Base-by-base conservation (phyloP, 2,329 filamentous ascomycete species). In the Corynespora cassiicola region DNA sequence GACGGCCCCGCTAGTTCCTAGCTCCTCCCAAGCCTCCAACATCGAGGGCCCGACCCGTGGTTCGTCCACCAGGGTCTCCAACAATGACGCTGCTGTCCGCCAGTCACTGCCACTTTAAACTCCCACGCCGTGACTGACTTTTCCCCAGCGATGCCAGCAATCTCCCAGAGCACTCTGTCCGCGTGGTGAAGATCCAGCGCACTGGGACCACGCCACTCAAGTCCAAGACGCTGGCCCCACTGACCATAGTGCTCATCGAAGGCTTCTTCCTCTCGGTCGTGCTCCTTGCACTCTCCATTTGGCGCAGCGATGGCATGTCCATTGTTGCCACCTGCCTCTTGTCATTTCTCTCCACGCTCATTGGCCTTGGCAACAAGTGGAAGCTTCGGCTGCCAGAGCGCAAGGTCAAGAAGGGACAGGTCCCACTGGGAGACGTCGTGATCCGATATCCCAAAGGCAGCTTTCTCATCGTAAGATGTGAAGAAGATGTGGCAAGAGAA, bases 311-410 rank as follows among this genome's bases (percentile, higher is more conserved):
- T 50, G 76, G 75, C 42, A 75, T 78, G 69, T 77, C 75, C 3
- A 54, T 78, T 14, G 42, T 78, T 7, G 73, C 76, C 2, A 75
- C 71, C 2, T 47, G 75, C 20, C 62, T 74, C 1, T 65, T 80
- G 5, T 77, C 75, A 3, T 52, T 73, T 5, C 65, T 80, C 11
- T 75, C 76, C 6, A 75, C 70, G 2, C 56, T 78, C 6, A 73
- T 77, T 21, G 76, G 76, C 6, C 45, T 72, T 18, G 71, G 69
- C 32, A 78, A 77, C 48, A 76, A 76, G 34, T 79, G 75, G 76
- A 65, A 46, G 3, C 61, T 78, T 5, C 52, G 63, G 22, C 65
- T 78, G 0, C 70, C 71, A 3, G 55, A 64, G 37, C 68, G 70
- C 5, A 67, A 54, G 17, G 26, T 42, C 33, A 57, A 52, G 17